Percentiles rank a stretch among this genome's conserved stretches.
These are phyloP conservation scores for Batrachochytrium dendrobatidis DNA, from an alignment of 371 early-diverging fungal species.

Conservation along the genomic window DNA sequence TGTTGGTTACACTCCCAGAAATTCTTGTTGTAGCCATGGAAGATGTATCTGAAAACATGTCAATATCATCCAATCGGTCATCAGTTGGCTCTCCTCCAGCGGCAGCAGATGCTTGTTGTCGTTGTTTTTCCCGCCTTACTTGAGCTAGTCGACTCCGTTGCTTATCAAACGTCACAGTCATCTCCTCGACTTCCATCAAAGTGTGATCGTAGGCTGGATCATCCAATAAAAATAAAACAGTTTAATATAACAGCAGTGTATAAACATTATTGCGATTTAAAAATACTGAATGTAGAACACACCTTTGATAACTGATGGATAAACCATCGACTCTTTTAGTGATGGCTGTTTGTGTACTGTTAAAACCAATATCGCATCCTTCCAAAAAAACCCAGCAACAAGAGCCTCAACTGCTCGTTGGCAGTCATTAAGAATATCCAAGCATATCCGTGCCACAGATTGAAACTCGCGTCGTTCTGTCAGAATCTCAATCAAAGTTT, in stretches of 20 bases:
- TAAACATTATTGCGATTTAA: background rate
- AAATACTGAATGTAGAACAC: background rate
- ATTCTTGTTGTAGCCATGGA: constrained; percentile 78
- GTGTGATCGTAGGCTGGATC: constrained; percentile 36
- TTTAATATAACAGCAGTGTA: background rate
- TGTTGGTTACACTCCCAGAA: constrained; percentile 26
- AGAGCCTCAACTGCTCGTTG: constrained; percentile 57
- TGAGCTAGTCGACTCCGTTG: constrained; percentile 30
- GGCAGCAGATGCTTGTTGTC: background rate
- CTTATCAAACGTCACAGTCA: constrained; percentile 60
- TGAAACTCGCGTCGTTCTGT: constrained; percentile 48
- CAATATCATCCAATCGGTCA: constrained; percentile 75
- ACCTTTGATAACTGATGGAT: constrained; percentile 65
- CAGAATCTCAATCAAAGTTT: constrained; percentile 14
- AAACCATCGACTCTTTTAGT: constrained; percentile 66
- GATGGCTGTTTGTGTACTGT: constrained; percentile 49
- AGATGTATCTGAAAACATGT: constrained; percentile 87
- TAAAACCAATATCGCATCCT: constrained; percentile 53
- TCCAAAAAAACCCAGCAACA: constrained; percentile 61
- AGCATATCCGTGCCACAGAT: constrained; percentile 55
- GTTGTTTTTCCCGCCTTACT: constrained; percentile 22
- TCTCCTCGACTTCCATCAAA: constrained; percentile 66
- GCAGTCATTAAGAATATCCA: constrained; percentile 59
- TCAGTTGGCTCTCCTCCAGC: constrained; percentile 27
- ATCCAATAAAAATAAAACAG: background rate